Conservation (phyloP, 139 green algal genomes). For the Micractinium conductrix region DNA sequence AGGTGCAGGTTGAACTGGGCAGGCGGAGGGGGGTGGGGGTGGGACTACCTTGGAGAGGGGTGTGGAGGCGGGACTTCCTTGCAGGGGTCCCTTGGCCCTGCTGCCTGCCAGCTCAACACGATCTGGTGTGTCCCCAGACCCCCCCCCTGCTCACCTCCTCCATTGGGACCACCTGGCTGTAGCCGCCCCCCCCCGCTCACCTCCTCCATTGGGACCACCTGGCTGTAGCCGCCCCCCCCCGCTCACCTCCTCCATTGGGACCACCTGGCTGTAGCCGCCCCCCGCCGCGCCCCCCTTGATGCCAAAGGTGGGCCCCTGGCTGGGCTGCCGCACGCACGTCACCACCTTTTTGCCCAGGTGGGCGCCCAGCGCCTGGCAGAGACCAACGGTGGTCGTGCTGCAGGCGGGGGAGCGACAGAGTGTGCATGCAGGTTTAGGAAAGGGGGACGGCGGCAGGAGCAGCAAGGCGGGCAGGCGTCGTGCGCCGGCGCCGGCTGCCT, state of each 20-base stretch:
- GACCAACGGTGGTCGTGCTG: slow-evolving; percentile 94
- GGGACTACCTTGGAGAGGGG: too few species aligned
- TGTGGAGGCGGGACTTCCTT: too few species aligned
- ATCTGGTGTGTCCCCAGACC: too few species aligned
- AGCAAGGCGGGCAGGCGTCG: background rate
- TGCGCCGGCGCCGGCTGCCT: background rate
- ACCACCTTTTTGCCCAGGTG: slow-evolving; percentile 87
- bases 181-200: background rate
- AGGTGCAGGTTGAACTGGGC: slow-evolving; percentile 92
- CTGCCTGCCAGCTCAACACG: too few species aligned
- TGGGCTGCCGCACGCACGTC: slow-evolving; percentile 95
- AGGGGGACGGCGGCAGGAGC: background rate
- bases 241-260: slow-evolving; percentile 52
- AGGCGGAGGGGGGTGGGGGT: background rate
- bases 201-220: background rate
- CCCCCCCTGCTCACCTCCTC: too few species aligned
- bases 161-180: too few species aligned
- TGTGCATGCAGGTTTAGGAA: background rate
- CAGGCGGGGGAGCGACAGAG: background rate
- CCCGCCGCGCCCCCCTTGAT: slow-evolving; percentile 96
- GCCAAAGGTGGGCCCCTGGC: slow-evolving; percentile 95
- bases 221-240: background rate
- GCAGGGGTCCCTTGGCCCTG: too few species aligned
- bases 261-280: slow-evolving; percentile 96
- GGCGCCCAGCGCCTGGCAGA: slow-evolving; percentile 96